Evolutionary conservation across 1,139 yeast genomes (phyloP).

Genomic region (Geotrichum restrictum): DNA sequence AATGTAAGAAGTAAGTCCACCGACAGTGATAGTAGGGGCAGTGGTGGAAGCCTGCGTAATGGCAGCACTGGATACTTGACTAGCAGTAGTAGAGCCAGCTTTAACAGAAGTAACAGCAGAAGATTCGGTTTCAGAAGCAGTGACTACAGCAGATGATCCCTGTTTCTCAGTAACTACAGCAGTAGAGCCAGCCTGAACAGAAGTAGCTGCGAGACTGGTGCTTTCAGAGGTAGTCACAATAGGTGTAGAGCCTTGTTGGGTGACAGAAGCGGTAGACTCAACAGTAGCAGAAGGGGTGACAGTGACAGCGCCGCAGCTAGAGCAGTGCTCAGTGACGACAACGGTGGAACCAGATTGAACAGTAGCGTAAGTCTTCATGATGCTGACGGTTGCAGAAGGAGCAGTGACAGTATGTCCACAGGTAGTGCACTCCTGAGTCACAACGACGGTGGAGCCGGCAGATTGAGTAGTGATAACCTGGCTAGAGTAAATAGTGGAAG

Average conservation of each 20-base stretch:
- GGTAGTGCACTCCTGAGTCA: slow-evolving; percentile 10
- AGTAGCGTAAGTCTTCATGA: slow-evolving; percentile 11
- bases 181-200: not conserved
- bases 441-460: slow-evolving; percentile 3
- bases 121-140: not conserved
- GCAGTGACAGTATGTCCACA: slow-evolving; percentile 10
- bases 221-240: not conserved
- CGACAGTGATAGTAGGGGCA: not conserved
- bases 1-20: not conserved
- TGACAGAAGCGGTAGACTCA: slow-evolving; percentile 2
- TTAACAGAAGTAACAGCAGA: not conserved
- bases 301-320: slow-evolving; percentile 13
- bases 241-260: slow-evolving; percentile 6
- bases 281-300: not conserved
- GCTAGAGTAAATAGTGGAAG: slow-evolving; percentile 1
- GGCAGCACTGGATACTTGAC: not conserved
- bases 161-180: not conserved
- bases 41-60: not conserved
- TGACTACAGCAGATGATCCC: not conserved
- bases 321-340: slow-evolving; percentile 9
- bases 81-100: not conserved
- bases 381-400: slow-evolving; percentile 6
- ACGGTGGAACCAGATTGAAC: not conserved
- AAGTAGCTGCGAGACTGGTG: too few species aligned
- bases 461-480: not conserved